Percentiles rank a stretch among this genome's conserved stretches.
Evolutionary conservation across 2,329 filamentous ascomycete genomes (phyloP).

Genomic region (Teratosphaeria viscida): DNA sequence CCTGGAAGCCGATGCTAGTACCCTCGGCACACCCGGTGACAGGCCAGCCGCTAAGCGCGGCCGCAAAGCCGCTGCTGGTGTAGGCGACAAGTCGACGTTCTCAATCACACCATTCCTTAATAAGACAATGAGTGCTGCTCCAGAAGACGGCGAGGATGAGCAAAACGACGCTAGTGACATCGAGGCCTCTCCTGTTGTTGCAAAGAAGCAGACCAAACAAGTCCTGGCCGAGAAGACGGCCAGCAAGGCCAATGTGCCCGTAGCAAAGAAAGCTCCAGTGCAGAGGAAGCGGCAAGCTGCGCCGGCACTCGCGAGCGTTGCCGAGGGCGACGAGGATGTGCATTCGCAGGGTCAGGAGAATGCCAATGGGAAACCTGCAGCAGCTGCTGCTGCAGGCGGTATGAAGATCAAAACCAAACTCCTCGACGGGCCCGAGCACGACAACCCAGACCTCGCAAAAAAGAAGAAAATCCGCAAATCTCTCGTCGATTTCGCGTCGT

Average conservation of each 20-base stretch:
- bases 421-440: conserved; percentile 13
- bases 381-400: conserved; percentile 6
- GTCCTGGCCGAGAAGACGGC: conserved; percentile 35
- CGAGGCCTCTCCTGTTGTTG: conserved; percentile 13
- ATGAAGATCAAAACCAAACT: conserved; percentile 31
- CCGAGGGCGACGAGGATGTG: conserved; percentile 28
- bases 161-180: conserved; percentile 17
- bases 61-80: conserved; percentile 42
- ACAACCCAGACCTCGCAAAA: conserved; percentile 21
- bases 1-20: conserved; percentile 38
- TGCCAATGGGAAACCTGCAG: conserved; percentile 4
- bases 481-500: conserved; percentile 34
- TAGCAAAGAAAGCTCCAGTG: conserved; percentile 24
- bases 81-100: conserved; percentile 83
- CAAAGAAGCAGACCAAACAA: conserved; percentile 26
- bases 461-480: conserved; percentile 29
- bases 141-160: conserved; percentile 25
- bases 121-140: conserved; percentile 52
- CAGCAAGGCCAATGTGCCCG: conserved; percentile 31
- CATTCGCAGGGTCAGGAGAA: conserved; percentile 29
- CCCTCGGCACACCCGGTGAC: conserved; percentile 40
- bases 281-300: conserved; percentile 28
- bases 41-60: conserved; percentile 36
- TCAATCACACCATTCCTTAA: conserved; percentile 92
- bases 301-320: conserved; percentile 33